Percentiles rank a stretch among this genome's conserved stretches.
These are phyloP conservation scores for Phytophthora niederhauseri DNA, from an alignment of 352 stramenopile species.

Conservation along the genomic window DNA sequence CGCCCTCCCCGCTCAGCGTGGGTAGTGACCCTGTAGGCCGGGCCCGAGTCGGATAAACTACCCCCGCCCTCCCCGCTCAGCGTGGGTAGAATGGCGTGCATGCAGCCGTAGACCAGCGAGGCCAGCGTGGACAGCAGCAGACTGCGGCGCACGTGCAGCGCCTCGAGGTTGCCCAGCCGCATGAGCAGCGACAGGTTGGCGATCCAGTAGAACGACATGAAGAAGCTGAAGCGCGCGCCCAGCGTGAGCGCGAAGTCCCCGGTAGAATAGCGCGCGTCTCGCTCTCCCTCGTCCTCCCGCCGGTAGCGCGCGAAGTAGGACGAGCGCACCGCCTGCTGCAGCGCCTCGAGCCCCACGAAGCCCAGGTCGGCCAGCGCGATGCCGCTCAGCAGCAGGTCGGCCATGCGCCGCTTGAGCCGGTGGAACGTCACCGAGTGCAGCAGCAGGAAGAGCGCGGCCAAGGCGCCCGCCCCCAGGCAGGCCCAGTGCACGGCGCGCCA, in stretches of 20 bases:
- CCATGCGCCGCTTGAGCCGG: constrained; percentile 67
- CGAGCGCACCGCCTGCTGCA: constrained; percentile 48
- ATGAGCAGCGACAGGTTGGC: constrained; percentile 74
- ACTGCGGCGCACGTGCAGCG: constrained; percentile 54
- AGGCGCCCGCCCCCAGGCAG: constrained; percentile 41
- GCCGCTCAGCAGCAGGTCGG: constrained; percentile 69
- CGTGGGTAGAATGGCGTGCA: constrained; percentile 52
- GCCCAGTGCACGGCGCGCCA: constrained; percentile 63
- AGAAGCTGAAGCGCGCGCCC: constrained; percentile 66
- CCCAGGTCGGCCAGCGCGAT: constrained; percentile 65
- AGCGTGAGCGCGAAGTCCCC: constrained; percentile 40
- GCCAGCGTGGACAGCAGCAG: constrained; percentile 54
- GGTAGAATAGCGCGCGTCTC: constrained; percentile 7
- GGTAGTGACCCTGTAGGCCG: constrained; percentile 55
- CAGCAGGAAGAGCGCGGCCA: constrained; percentile 58
- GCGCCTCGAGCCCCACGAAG: constrained; percentile 55
- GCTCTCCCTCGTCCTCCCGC: constrained; percentile 5
- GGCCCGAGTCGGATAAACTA: background rate
- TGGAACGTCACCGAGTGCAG: constrained; percentile 66
- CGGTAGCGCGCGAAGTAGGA: constrained; percentile 57
- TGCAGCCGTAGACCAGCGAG: constrained; percentile 57
- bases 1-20: constrained; percentile 12
- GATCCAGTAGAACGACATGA: constrained; percentile 82
- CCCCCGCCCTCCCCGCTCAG: constrained; percentile 4
- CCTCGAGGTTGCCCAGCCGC: constrained; percentile 59